Base-by-base conservation (phyloP, 139 green algal species). In the Chara braunii region DNA sequence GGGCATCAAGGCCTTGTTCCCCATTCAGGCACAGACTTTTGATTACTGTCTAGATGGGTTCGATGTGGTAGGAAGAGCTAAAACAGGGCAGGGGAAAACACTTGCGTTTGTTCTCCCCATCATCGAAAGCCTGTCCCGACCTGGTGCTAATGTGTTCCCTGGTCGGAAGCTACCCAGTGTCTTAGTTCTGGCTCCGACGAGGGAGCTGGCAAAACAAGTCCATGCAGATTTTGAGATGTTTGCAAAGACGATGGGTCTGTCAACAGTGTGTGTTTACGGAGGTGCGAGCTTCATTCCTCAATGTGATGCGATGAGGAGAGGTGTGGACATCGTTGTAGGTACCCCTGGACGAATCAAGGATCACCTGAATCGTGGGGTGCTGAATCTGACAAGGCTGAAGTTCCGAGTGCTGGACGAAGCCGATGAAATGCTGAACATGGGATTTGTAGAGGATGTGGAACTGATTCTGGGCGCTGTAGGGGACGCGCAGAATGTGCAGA, bases 361-460 rank as follows among this genome's bases (percentile, higher is more conserved):
- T 79, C 87, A 94, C 51, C 72, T 98, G 28, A 83, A 95, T 65
- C 68, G 88, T 2, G 84, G 85, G 24, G 88, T 62, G 4, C 80
- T 99, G 0, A 85, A 91, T 23, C 77, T 98, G 12, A 60, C 77
- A 11, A 76, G 79, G 37, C 72, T 94, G 26, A 64, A 81, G 51
- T 95, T 88, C 76, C 85, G 91, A 4, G 87, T 98, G 35, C 78
- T 99, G 33, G 94, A 99, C 63, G 94, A 99, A 79, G 95, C 91
- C 48, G 94, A 99, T 74, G 87, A 97, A 74, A 99, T 99, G 94
- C 85, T 99, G 55, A 92, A 95, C 73, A 99, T 99, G 92, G 94
- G 94, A n/a, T 99, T 99, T 65, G 90, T 96, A 43, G 93, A 99
- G 34, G 94, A 98, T 67, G 90, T 99, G 37, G 93, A 99, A 83